Conservation (phyloP, 306 rosid genomes). For the Vicia faba region DNA sequence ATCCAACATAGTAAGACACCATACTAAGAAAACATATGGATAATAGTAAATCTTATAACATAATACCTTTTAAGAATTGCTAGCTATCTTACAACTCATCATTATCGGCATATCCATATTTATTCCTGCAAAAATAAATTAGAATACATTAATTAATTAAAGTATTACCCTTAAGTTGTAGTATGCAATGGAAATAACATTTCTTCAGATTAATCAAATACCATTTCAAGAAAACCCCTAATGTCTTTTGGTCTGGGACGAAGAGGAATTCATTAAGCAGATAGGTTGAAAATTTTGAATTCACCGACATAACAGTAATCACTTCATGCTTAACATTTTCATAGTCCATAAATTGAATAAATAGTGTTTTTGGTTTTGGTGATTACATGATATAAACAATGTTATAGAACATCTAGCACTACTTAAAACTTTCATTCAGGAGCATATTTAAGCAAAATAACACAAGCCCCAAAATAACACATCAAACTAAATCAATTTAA, state of each 20-base stretch:
- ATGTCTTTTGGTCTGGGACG: constrained; percentile 80
- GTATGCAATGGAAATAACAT: constrained; percentile 23
- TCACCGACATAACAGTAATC: constrained; percentile 78
- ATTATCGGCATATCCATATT: constrained; percentile 52
- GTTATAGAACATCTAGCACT: constrained; percentile 22
- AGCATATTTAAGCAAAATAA: constrained; percentile 9
- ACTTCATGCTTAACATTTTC: constrained; percentile 91
- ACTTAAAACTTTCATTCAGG: background rate
- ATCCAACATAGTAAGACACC: background rate
- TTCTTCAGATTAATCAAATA: constrained; percentile 41
- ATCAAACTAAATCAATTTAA: constrained; percentile 3
- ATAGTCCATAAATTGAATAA: constrained; percentile 90
- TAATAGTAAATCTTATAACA: constrained; percentile 3
- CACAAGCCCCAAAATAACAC: constrained; percentile 3
- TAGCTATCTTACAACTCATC: constrained; percentile 92
- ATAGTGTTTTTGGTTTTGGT: constrained; percentile 55
- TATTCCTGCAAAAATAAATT: constrained; percentile 64
- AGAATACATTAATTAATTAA: constrained; percentile 17
- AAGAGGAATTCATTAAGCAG: constrained; percentile 71
- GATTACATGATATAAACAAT: constrained; percentile 48
- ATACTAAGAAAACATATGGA: background rate
- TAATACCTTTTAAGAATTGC: constrained; percentile 82
- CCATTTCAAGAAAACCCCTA: constrained; percentile 87
- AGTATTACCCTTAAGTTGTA: constrained; percentile 28
- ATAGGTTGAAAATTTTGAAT: constrained; percentile 85